These are phyloP conservation scores for Fusarium miscanthi DNA, from an alignment of 2,329 filamentous ascomycete genomes.

Conservation along the genomic window DNA sequence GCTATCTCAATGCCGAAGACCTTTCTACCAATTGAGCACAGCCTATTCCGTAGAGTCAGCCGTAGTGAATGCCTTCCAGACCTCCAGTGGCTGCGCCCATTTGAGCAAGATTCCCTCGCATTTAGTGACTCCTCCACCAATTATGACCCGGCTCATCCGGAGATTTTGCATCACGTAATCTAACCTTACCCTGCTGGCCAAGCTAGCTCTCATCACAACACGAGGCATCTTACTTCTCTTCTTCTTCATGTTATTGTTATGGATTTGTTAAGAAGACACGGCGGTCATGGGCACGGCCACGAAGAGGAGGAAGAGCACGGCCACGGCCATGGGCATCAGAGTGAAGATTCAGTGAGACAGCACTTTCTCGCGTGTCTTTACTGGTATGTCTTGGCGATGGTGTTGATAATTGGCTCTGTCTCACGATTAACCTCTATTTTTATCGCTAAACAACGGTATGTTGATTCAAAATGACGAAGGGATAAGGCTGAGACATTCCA, in stretches of 20 bases:
- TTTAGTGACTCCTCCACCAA: constrained; percentile 14
- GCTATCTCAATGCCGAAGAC: background rate
- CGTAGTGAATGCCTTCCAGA: background rate
- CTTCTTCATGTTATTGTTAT: constrained; percentile 10
- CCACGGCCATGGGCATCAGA: constrained; percentile 38
- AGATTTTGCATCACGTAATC: constrained; percentile 41
- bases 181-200: constrained; percentile 13
- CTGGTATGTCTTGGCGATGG: constrained; percentile 39
- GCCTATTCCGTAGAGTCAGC: background rate
- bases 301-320: constrained; percentile 32
- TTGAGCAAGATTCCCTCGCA: constrained; percentile 40
- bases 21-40: background rate
- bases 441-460: constrained; percentile 42
- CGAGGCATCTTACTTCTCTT: constrained; percentile 7
- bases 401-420: constrained; percentile 27
- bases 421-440: constrained; percentile 30
- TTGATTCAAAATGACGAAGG: background rate
- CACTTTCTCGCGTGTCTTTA: constrained; percentile 42
- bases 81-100: constrained; percentile 26
- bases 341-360: constrained; percentile 42
- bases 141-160: constrained; percentile 23
- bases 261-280: constrained; percentile 38
- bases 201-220: constrained; percentile 14
- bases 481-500: background rate
- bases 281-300: constrained; percentile 34